A percentile compares a stretch with the other conserved stretches of the same genome.
phyloP scores from a whole-genome alignment of 345 rosid genomes.

The Brassica juncea region DNA sequence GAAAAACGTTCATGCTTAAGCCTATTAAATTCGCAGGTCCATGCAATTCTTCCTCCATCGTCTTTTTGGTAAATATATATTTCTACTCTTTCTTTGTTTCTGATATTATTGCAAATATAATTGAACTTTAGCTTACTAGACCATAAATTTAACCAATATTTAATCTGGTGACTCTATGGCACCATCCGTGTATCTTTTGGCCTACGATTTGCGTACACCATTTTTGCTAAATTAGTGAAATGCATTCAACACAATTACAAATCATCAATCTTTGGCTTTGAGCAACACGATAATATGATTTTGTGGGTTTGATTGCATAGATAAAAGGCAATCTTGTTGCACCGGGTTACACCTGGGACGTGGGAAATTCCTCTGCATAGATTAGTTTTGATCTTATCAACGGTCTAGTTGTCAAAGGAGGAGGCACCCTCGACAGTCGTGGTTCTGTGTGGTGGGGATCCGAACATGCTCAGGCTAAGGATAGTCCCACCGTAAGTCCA shows the following conservation, averaged over 20 bases:
- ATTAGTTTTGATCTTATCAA: constrained; percentile 39
- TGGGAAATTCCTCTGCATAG: constrained; percentile 35
- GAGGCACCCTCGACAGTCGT: constrained; percentile 54
- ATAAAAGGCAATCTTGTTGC: constrained; percentile 53
- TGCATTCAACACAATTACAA: not conserved
- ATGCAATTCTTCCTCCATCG: constrained; percentile 45
- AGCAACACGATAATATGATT: not conserved
- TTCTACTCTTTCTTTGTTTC: not conserved
- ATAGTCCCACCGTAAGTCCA: constrained; percentile 31
- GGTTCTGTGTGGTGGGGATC: constrained; percentile 63
- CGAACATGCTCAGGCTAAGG: not conserved
- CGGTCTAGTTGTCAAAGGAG: constrained; percentile 47
- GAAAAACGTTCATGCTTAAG: constrained; percentile 47
- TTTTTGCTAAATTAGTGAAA: not conserved
- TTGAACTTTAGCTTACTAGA: not conserved
- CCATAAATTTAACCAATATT: not conserved
- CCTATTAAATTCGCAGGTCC: constrained; percentile 60
- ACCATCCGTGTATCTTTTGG: not conserved
- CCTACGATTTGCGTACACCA: not conserved
- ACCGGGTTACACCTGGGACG: constrained; percentile 43
- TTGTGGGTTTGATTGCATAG: not conserved
- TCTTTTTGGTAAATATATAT: constrained; percentile 45
- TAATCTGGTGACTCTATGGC: not conserved
- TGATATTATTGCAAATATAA: not conserved
- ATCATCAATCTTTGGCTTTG: not conserved